Evolutionary conservation across 2,329 filamentous ascomycete species (phyloP).

Genomic region (Trichoderma aggressivum): DNA sequence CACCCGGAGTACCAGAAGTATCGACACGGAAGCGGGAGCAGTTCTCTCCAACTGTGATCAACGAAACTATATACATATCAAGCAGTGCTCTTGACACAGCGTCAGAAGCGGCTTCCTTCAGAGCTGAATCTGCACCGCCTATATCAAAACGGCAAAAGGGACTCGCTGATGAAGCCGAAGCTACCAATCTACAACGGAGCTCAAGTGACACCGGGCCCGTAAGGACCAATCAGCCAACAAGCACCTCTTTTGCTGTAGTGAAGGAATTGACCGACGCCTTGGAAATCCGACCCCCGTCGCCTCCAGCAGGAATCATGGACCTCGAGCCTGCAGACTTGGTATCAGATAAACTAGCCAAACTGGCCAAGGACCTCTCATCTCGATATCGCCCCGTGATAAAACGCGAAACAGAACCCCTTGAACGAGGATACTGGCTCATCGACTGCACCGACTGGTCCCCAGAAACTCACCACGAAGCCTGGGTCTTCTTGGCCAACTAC

Average conservation of each 20-base stretch:
- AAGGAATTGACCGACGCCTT: conserved; percentile 33
- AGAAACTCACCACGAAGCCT: conserved; percentile 50
- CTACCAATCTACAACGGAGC: conserved; percentile 26
- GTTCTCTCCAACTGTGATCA: conserved; percentile 14
- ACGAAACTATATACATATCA: conserved; percentile 33
- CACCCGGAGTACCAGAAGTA: conserved; percentile 16
- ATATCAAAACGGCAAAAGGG: conserved; percentile 29
- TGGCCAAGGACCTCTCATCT: conserved; percentile 48
- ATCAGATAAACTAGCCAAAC: conserved; percentile 52
- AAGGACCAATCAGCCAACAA: neutral
- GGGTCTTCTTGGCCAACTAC: conserved; percentile 59
- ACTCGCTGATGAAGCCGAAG: conserved; percentile 16
- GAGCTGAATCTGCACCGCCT: conserved; percentile 33
- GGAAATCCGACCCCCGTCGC: conserved; percentile 54
- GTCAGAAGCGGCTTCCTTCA: conserved; percentile 20
- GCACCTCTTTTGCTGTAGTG: conserved; percentile 16
- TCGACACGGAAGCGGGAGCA: conserved; percentile 8
- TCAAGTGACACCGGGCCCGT: conserved; percentile 30
- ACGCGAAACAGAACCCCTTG: conserved; percentile 48
- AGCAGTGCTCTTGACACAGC: conserved; percentile 28
- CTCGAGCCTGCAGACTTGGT: conserved; percentile 51
- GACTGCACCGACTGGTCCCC: conserved; percentile 53
- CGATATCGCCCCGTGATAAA: conserved; percentile 48
- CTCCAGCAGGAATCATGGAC: conserved; percentile 45
- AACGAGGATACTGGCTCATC: conserved; percentile 77